Evolutionary conservation across 768 basidiomycete genomes (phyloP), one percentile per base, ranked within the genome.

Genomic region (Lepiota subincarnata): DNA sequence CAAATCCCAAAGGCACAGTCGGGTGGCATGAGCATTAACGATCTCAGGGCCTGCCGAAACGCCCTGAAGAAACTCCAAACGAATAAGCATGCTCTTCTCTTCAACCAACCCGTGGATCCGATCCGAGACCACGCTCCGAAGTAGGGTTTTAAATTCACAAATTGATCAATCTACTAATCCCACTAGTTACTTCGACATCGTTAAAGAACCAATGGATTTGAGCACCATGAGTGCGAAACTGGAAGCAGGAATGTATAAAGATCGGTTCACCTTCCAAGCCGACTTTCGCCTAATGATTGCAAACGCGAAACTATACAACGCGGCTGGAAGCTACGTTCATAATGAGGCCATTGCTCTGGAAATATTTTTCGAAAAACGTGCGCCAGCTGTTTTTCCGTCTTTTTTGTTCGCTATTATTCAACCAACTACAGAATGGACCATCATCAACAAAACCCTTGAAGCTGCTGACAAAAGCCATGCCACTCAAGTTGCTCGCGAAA

Each of bases 161-260:
- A 6, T 44, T 10, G 39, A 10, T 47, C 39, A n/a, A 41, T 41
- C 26, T 26, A 53, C 50, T 64, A 22, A 68, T 55, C 36, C 14
- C 37, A 58, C 16, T 31, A 96, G 94, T 60, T 98, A 98, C 67
- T 92, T 93, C 62, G 85, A 89, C 49, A 71, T 94, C 55, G 86
- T 99, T 67, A 89, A 89, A 68, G 77, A 87, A 10, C 96, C 97
- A 0, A 98, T 99, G 92, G 97, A 99, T 64, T 75, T 98, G 14
- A 85, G 86, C 48, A 93, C 94, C 0, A 89, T 96, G 76, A 74
- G 78, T 22, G 87, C 87, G 35, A 98, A 96, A 66, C 72, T 98
- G 10, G 86, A 89, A 60, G 84, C 81, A 52, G 93, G 94, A 5
- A 80, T 87, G 69, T 98, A 98, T 72, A 79, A 83, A 56, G 84